Base-by-base conservation (phyloP, 2,329 filamentous ascomycete species). In the Cercospora canescens region DNA sequence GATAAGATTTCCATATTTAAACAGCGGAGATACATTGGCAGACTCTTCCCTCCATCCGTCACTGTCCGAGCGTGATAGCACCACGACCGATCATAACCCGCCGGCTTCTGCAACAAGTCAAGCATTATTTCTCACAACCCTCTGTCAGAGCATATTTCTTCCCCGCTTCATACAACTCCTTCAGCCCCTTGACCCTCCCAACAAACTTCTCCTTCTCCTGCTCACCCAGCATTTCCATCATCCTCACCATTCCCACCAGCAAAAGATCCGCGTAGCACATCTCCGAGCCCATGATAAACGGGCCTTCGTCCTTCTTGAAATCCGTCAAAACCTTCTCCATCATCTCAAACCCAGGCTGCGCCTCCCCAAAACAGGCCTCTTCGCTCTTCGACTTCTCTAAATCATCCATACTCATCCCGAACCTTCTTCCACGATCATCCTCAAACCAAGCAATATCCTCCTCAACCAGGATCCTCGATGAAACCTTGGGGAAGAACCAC, bases 301-400 rank as follows among this genome's bases (percentile, higher is more conserved):
- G 70, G 9, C 71, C 71, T 18, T 67, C 67, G 50, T 72, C 68
- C 58, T 57, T 60, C 65, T 70, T 70, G 41, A 67, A 39, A 55
- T 65, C 45, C 12, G 34, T 60, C 39, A 72, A 9, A 11, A 69
- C 9, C n/a, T 48, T 63, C 28, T 63, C 56, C 28, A 71, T 16
- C 39, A 62, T 59, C 28, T 39, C 35, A 32, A 69, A 21, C 9
- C 62, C 63, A 24, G 69, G 62, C 58, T 68, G 60, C 12, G 64
- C 65, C 2, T 45, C 67, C 11, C 55, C 39, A 60, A 69, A 72
- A 11, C 65, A 65, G 18, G 56, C 37, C 59, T 69, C 69, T 9
- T 32, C 45, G 2, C 63, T 63, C 34, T 61, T 66, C 18, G 41
- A 74, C 64, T 79, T 80, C 1, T 66, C 64, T 32, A 71, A 34